Evolutionary conservation across 768 basidiomycete species (phyloP).

Genomic region (Lactarius trivialis): DNA sequence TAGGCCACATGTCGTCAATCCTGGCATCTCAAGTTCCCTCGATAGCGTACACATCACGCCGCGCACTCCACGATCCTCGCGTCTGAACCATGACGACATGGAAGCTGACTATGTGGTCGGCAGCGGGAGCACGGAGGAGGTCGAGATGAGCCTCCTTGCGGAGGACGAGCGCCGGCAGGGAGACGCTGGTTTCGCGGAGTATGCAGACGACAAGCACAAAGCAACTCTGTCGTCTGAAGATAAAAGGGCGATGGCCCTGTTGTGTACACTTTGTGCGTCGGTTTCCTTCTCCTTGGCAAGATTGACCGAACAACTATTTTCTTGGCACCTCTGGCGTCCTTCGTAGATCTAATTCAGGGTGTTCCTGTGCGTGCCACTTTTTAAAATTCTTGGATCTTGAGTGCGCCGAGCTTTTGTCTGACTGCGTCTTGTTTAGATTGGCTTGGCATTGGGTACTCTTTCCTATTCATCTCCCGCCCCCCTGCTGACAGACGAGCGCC

Average conservation of each 20-base stretch:
- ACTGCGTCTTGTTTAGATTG: slow-evolving; percentile 45
- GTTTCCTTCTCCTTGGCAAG: slow-evolving; percentile 2
- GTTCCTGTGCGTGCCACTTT: slow-evolving; percentile 63
- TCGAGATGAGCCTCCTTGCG: slow-evolving; percentile 23
- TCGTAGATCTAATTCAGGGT: slow-evolving; percentile 57
- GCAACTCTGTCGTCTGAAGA: slow-evolving; percentile 29
- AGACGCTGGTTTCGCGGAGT: slow-evolving; percentile 19
- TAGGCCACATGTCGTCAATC: background rate
- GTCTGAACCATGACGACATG: background rate
- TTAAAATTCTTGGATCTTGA: slow-evolving; percentile 19
- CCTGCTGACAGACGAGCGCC: background rate
- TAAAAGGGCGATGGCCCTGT: slow-evolving; percentile 39
- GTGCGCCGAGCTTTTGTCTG: background rate
- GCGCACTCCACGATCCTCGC: slow-evolving; percentile 6
- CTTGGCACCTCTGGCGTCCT: background rate
- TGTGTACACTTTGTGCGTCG: slow-evolving; percentile 42
- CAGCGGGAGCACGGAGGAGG: slow-evolving; percentile 20
- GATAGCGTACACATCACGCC: slow-evolving; percentile 18
- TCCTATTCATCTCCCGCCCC: background rate
- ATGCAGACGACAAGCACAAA: slow-evolving; percentile 1
- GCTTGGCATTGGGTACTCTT: slow-evolving; percentile 74
- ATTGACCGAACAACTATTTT: background rate
- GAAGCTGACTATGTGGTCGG: background rate
- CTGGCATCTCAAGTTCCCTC: slow-evolving; percentile 8
- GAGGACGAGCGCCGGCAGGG: slow-evolving; percentile 18